Conservation (phyloP, 257 asterid species). For the Lycium barbarum region DNA sequence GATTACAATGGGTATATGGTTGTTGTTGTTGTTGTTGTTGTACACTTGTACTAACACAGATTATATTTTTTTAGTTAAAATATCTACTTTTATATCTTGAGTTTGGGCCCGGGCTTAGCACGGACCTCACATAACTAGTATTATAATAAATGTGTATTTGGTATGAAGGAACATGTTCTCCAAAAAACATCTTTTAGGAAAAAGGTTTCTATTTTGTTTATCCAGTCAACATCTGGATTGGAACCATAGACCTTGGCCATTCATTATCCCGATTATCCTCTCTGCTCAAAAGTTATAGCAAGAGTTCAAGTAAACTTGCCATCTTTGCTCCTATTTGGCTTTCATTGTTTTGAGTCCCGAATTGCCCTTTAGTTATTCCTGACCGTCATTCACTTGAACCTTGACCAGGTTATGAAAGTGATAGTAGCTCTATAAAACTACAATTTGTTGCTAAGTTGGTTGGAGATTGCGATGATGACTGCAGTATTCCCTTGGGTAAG, state of each 20-base stretch:
- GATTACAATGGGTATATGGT: too few species aligned
- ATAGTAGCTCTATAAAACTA: constrained; percentile 49
- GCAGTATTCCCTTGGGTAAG: constrained; percentile 75
- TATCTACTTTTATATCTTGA: too few species aligned
- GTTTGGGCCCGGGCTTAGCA: too few species aligned
- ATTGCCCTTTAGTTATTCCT: background rate
- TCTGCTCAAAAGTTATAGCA: background rate
- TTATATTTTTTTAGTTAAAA: too few species aligned
- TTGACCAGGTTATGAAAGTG: constrained; percentile 71
- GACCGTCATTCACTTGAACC: constrained; percentile 15
- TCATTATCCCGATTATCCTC: background rate
- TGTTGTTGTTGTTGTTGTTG: too few species aligned
- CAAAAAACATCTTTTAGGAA: background rate
- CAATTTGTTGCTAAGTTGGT: constrained; percentile 64
- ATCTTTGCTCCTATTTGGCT: background rate
- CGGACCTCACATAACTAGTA: too few species aligned
- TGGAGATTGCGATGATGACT: constrained; percentile 72
- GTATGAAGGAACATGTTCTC: background rate
- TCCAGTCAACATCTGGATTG: background rate
- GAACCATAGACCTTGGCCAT: background rate
- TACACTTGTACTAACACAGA: too few species aligned
- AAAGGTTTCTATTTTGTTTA: background rate
- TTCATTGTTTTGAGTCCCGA: background rate
- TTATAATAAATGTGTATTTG: background rate
- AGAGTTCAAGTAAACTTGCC: background rate